A percentile compares a stretch with the other conserved stretches of the same genome.
phyloP scores from a whole-genome alignment of 2,329 filamentous ascomycete species.

The Hypoxylon sp. region DNA sequence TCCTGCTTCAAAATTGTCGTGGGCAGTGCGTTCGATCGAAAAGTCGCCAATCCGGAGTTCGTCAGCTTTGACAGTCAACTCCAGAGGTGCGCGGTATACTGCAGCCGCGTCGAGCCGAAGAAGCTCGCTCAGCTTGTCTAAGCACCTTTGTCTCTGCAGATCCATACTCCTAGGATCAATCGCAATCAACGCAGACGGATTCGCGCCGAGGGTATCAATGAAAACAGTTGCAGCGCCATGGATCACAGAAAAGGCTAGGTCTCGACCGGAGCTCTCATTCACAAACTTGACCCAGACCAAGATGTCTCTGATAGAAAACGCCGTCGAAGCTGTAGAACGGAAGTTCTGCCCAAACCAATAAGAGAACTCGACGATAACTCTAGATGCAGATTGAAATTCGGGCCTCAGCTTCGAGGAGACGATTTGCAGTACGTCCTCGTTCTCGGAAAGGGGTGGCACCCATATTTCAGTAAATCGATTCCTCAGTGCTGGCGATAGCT shows the following conservation, averaged over 20 bases:
- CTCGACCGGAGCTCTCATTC: slow-evolving; percentile 70
- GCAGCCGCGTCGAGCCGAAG: slow-evolving; percentile 71
- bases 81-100: slow-evolving; percentile 74
- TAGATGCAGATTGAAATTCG: slow-evolving; percentile 68
- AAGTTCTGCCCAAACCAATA: slow-evolving; percentile 92
- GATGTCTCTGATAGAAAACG: slow-evolving; percentile 91
- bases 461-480: slow-evolving; percentile 99
- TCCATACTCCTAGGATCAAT: slow-evolving; percentile 77
- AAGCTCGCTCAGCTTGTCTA: slow-evolving; percentile 77
- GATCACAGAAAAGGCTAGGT: slow-evolving; percentile 65
- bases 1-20: slow-evolving; percentile 64
- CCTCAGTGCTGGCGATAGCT: slow-evolving; percentile 91
- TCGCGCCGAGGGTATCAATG: slow-evolving; percentile 93
- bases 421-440: slow-evolving; percentile 89
- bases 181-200: slow-evolving; percentile 88
- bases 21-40: slow-evolving; percentile 66
- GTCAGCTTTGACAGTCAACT: slow-evolving; percentile 66
- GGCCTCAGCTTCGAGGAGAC: slow-evolving; percentile 78
- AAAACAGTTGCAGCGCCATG: slow-evolving; percentile 97
- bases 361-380: slow-evolving; percentile 84
- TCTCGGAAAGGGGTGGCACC: slow-evolving; percentile 89
- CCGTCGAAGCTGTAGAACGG: slow-evolving; percentile 77
- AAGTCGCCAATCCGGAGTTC: slow-evolving; percentile 81
- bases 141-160: slow-evolving; percentile 77
- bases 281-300: slow-evolving; percentile 95